Conservation (phyloP, 306 rosid genomes). For the Cicer arietinum region DNA sequence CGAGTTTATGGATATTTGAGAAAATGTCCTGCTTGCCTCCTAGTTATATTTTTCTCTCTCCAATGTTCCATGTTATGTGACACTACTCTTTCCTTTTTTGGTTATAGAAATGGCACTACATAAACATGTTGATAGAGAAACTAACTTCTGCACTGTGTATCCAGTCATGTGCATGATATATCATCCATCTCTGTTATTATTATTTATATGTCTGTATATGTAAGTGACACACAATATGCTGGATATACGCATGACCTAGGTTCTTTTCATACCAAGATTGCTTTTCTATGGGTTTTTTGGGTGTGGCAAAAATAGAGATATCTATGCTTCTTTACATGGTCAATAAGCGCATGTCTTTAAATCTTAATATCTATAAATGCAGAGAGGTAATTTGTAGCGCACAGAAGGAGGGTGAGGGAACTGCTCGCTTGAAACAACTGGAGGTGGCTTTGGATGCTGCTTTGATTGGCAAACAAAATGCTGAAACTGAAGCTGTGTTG, state of each 20-base stretch:
- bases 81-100: slow-evolving; percentile 3
- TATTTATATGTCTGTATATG: slow-evolving; percentile 23
- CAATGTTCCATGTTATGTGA: slow-evolving; percentile 6
- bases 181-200: slow-evolving; percentile 24
- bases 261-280: slow-evolving; percentile 29
- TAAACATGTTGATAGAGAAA: slow-evolving; percentile 22
- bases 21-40: slow-evolving; percentile 33
- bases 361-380: slow-evolving; percentile 51
- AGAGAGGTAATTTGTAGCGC: slow-evolving; percentile 80
- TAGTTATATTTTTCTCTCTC: slow-evolving; percentile 3
- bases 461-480: slow-evolving; percentile 64
- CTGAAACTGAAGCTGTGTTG: slow-evolving; percentile 73
- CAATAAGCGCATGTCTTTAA: not conserved
- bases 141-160: slow-evolving; percentile 18
- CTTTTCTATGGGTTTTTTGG: not conserved
- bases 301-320: slow-evolving; percentile 7
- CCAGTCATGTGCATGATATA: slow-evolving; percentile 23
- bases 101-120: slow-evolving; percentile 23
- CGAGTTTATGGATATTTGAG: slow-evolving; percentile 17
- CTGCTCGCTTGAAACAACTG: slow-evolving; percentile 74
- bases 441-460: slow-evolving; percentile 87
- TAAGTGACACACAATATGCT: slow-evolving; percentile 11
- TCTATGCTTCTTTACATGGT: slow-evolving; percentile 16
- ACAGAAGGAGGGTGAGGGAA: slow-evolving; percentile 73
- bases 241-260: slow-evolving; percentile 26